phyloP scores from a whole-genome alignment of 2,329 filamentous ascomycete species.

The Mycocentrospora acerina region DNA sequence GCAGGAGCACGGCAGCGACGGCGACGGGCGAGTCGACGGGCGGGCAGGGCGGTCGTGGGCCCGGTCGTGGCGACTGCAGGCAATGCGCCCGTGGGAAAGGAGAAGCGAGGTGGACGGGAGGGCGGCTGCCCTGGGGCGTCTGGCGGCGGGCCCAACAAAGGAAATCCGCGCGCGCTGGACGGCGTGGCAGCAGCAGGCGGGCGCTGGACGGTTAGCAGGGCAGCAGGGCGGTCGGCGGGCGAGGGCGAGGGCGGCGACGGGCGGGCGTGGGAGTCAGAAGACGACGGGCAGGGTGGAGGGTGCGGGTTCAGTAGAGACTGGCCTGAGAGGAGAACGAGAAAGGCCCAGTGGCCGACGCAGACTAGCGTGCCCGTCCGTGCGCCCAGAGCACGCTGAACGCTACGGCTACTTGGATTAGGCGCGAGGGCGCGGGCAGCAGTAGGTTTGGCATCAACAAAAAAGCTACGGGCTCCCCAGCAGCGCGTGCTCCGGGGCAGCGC shows the following conservation, averaged over 20 bases:
- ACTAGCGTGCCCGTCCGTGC: no score
- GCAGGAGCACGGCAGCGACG: slow-evolving; percentile 23
- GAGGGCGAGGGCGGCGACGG: slow-evolving; percentile 18
- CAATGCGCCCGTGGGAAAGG: slow-evolving; percentile 28
- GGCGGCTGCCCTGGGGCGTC: slow-evolving; percentile 28
- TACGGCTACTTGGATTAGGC: no score
- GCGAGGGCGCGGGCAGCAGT: no score
- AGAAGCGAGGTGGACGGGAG: slow-evolving; percentile 20
- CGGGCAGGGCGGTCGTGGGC: slow-evolving; percentile 20
- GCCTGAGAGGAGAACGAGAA: not conserved
- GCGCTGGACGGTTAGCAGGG: slow-evolving; percentile 18
- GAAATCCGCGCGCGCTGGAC: slow-evolving; percentile 22
- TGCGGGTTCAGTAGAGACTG: not conserved
- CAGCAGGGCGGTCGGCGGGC: slow-evolving; percentile 6
- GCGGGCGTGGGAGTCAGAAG: slow-evolving; percentile 26
- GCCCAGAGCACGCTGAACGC: no score
- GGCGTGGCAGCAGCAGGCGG: slow-evolving; percentile 13
- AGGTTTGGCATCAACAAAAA: no score
- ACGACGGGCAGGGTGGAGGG: slow-evolving; percentile 12
- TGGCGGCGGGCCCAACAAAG: slow-evolving; percentile 29
- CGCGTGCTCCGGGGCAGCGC: slow-evolving; percentile 4
- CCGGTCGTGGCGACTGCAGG: slow-evolving; percentile 15
- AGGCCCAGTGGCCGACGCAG: not conserved
- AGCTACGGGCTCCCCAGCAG: slow-evolving; percentile 6
- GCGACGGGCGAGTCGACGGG: slow-evolving; percentile 10